Base-by-base conservation (phyloP, 108 stramenopile genomes). In the Cylindrotheca closterium region DNA sequence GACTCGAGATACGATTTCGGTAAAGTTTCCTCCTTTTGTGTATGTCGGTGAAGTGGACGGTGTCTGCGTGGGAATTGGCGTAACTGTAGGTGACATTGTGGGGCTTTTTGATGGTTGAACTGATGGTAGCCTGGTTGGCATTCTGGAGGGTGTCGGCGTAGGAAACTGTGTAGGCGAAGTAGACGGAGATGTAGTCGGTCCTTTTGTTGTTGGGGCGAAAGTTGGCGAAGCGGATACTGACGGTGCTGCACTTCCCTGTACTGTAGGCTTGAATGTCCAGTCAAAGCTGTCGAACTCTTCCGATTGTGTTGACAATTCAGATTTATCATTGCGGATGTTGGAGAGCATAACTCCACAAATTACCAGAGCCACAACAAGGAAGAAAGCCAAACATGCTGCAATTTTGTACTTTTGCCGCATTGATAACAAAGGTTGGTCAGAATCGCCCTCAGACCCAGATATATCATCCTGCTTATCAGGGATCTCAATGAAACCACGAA, bases 81-180 rank as follows among this genome's bases (percentile, higher is more conserved):
- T 57, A 1, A 30, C 29, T 3, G 30, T 47, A 27, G 60, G 60
- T 25, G 47, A 23, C 1, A 8, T 25, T 2, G 60, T 47, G 17
- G 55, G 55, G 37, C 10, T 42, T 42, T 7, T 10, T 42, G 37
- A 42, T 15, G 37, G 37, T 15, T 42, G 37, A 10, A 42, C 15
- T 7, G 37, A 10, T 10, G 37, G 37, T 10, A 42, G 10, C 37
- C 28, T 12, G 12, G 30, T 5, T 26, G 29, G 55, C 28, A 5
- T 57, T 32, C 25, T 5, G 25, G 60, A 47, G 1, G 60, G 60
- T 47, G 60, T 47, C 45, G n/a, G 45, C 4, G 42, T 60, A 0
- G 60, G 60, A 25, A 23, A 22, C 22, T 1, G 1, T 1, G 57
- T 58, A 32, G 57, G 57, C 1, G 57, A 17, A 1, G 57, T 5